Percentiles rank a stretch among this genome's conserved stretches.
phyloP scores from a whole-genome alignment of 176 grass and related monocot genomes.

The Chloris gayana region DNA sequence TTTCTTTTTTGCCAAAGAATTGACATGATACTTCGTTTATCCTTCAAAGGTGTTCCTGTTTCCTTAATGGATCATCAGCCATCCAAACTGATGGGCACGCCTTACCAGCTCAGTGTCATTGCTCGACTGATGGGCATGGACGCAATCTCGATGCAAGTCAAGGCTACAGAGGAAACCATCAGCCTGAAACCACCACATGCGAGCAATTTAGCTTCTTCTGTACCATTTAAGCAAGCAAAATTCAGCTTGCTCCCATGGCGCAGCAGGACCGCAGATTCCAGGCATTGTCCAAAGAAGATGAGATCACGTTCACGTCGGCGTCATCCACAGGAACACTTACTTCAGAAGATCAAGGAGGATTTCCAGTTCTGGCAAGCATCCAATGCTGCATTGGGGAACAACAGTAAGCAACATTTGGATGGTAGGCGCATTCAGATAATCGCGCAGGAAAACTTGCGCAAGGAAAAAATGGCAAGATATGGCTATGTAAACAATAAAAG shows the following conservation, averaged over 20 bases:
- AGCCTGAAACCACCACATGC: not conserved
- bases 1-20: too few relatives aligned
- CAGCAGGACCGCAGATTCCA: slow-evolving; percentile 23
- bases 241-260: slow-evolving; percentile 39
- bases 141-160: slow-evolving; percentile 21
- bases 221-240: slow-evolving; percentile 47
- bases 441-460: slow-evolving; percentile 73
- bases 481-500: slow-evolving; percentile 24
- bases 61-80: slow-evolving; percentile 26
- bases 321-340: slow-evolving; percentile 76
- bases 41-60: too few relatives aligned
- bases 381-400: slow-evolving; percentile 21
- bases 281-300: slow-evolving; percentile 28
- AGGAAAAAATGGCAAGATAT: slow-evolving; percentile 68
- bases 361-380: slow-evolving; percentile 78
- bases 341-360: slow-evolving; percentile 74
- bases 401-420: slow-evolving; percentile 23
- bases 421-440: slow-evolving; percentile 50
- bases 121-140: slow-evolving; percentile 91
- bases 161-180: not conserved
- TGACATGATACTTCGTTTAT: too few relatives aligned
- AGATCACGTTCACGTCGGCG: slow-evolving; percentile 36
- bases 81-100: slow-evolving; percentile 36
- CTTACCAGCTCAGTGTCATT: slow-evolving; percentile 54
- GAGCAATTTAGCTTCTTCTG: slow-evolving; percentile 8